These are phyloP conservation scores for Ascoidea tarda DNA, from an alignment of 805 yeast species.

Conservation along the genomic window DNA sequence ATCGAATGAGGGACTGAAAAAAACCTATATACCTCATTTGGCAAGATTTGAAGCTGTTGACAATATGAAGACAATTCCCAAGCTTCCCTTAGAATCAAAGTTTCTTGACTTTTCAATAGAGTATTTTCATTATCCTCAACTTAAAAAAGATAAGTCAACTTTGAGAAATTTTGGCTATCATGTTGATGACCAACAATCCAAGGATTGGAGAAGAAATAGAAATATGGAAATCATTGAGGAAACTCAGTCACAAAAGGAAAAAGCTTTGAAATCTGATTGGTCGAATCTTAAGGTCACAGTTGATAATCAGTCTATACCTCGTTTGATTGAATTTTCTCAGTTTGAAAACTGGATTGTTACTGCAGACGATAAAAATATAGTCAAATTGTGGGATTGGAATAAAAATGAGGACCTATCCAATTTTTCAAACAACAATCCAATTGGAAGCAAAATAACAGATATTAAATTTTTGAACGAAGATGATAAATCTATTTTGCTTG, in stretches of 20 bases:
- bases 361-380: conserved; percentile 71
- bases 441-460: conserved; percentile 82
- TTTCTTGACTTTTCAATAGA: conserved; percentile 70
- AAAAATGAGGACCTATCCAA: conserved; percentile 39
- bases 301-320: conserved; percentile 71
- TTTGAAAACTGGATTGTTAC: conserved; percentile 76
- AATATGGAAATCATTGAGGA: conserved; percentile 78
- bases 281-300: conserved; percentile 40
- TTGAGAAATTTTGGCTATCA: neutral
- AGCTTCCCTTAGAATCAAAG: conserved; percentile 41
- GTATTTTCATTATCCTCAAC: conserved; percentile 90
- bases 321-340: conserved; percentile 68
- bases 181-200: conserved; percentile 8
- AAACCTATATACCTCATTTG: neutral
- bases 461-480: conserved; percentile 82
- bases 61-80: conserved; percentile 21
- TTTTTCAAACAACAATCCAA: conserved; percentile 75
- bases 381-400: conserved; percentile 85
- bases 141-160: neutral
- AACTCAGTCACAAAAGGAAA: conserved; percentile 79
- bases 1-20: too few relatives aligned
- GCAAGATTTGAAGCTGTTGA: conserved; percentile 14
- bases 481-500: conserved; percentile 68
- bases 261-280: conserved; percentile 84
- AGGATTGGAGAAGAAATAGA: conserved; percentile 70